Percentiles rank a stretch among this genome's conserved stretches.
Conservation (phyloP, 1,139 yeast genomes). For the Taphrina betulina region DNA sequence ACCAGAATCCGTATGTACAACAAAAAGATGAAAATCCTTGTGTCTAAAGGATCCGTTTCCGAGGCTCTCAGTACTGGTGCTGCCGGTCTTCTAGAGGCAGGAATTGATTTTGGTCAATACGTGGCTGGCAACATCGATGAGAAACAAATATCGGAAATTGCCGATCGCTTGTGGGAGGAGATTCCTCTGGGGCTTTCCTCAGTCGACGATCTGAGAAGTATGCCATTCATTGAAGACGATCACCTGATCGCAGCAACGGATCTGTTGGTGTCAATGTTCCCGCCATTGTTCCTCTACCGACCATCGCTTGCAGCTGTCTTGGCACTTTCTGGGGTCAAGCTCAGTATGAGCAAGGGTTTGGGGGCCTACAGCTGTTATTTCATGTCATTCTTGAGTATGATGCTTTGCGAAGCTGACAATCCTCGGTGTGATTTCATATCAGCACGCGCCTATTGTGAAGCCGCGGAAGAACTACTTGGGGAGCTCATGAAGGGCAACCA, state of each 20-base stretch:
- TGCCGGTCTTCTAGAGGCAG: slow-evolving; percentile 12
- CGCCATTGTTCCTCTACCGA: slow-evolving; percentile 6
- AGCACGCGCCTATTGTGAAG: slow-evolving; percentile 1
- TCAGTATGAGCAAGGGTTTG: slow-evolving; percentile 2
- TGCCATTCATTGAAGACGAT: slow-evolving; percentile 8
- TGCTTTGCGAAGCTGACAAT: slow-evolving; percentile 7
- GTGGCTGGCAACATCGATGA: slow-evolving; percentile 6
- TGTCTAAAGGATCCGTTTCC: slow-evolving; percentile 2
- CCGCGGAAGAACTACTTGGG: slow-evolving; percentile 4
- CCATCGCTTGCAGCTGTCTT: slow-evolving; percentile 6
- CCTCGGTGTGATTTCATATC: slow-evolving; percentile 9
- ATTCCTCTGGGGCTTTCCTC: background rate
- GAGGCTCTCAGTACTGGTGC: slow-evolving; percentile 5
- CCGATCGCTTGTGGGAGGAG: slow-evolving; percentile 10
- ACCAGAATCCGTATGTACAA: slow-evolving; percentile 10
- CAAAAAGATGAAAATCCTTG: slow-evolving; percentile 2
- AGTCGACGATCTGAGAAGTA: background rate
- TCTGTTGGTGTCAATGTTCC: background rate
- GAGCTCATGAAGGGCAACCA: slow-evolving; percentile 10
- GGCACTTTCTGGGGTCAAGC: slow-evolving; percentile 5
- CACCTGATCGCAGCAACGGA: slow-evolving; percentile 12
- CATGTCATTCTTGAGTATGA: slow-evolving; percentile 7
- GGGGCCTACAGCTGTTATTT: slow-evolving; percentile 18
- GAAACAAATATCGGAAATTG: background rate
- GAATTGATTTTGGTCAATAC: slow-evolving; percentile 2